Evolutionary conservation across 2,329 filamentous ascomycete genomes (phyloP), one percentile per base, ranked within the genome.

Genomic region (Aspergillus piperis): DNA sequence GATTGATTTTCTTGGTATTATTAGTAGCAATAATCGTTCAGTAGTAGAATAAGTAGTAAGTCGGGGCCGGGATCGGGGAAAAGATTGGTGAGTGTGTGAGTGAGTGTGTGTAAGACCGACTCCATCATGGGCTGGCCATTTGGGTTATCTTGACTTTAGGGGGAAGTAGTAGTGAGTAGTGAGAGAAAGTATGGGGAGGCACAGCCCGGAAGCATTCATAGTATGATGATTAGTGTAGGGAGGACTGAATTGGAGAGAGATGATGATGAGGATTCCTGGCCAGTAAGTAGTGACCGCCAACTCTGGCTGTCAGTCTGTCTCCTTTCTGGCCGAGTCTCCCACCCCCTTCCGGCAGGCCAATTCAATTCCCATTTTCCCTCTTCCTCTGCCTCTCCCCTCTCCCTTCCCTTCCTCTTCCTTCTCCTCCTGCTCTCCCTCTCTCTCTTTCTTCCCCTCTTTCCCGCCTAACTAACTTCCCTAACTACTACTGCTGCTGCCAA

Each of bases 351-450:
- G 39, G 52, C 52, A 30, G 47, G 52, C 52, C 52, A 54, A 47
- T 54, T 54, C 27, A 30, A 30, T 30, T 30, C 27, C 39, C 36
- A 7, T 7, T 23, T 25, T 23, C 38, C 11, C 19, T 21, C 21
- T 19, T 11, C 11, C 36, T 15, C 47, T 19, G n/a, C 17, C 27
- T 50, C 19, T n/a, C 10, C 30, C 30, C 70, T 57, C 66, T 36
- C 13, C n/a, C 32, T 50, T 19, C 21, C 54, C 39, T 30, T 30
- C 27, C 27, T 55, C 27, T 30, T 48, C 52, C 50, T 42, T 44
- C 62, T 61, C 53, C 65, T 63, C 64, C 65, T 68, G 63, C 70
- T 57, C 66, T 60, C 61, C 65, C 62, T 61, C 61, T 66, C 62
- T 66, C 63, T 66, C 63, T 66, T 67, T 64, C 64, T 62, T 23